Evolutionary conservation across 768 basidiomycete species (phyloP).

Genomic region (Clavaria fumosa): DNA sequence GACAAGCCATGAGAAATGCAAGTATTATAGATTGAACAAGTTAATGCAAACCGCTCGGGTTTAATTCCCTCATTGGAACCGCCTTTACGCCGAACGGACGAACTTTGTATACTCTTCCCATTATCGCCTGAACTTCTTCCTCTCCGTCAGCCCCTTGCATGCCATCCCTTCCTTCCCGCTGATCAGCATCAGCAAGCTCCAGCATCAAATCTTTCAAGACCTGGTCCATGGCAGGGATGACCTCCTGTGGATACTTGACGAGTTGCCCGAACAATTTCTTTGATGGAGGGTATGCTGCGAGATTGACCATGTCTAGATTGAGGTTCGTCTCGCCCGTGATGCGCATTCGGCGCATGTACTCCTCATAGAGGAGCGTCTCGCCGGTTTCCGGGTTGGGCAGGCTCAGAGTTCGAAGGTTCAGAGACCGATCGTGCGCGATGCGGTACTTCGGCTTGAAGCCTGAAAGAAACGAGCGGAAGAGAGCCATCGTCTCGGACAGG

Average conservation of each 20-base stretch:
- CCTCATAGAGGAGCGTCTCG: slow-evolving; percentile 60
- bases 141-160: slow-evolving; percentile 66
- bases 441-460: slow-evolving; percentile 93
- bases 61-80: slow-evolving; percentile 90
- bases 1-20: not conserved
- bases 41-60: slow-evolving; percentile 57
- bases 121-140: slow-evolving; percentile 79
- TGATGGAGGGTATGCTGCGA: slow-evolving; percentile 72
- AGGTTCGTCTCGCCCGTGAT: slow-evolving; percentile 86
- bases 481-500: slow-evolving; percentile 77
- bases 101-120: slow-evolving; percentile 81
- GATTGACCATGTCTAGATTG: slow-evolving; percentile 78
- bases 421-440: slow-evolving; percentile 49
- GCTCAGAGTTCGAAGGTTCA: slow-evolving; percentile 33
- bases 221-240: slow-evolving; percentile 95
- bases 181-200: slow-evolving; percentile 72
- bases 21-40: not conserved
- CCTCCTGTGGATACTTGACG: slow-evolving; percentile 90
- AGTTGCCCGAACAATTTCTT: slow-evolving; percentile 77
- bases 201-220: slow-evolving; percentile 88
- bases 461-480: slow-evolving; percentile 77
- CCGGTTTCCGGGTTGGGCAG: slow-evolving; percentile 49
- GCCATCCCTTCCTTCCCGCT: slow-evolving; percentile 50
- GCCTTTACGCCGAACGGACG: slow-evolving; percentile 74
- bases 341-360: slow-evolving; percentile 72